Base-by-base conservation (phyloP, 257 asterid species). In the Plantago elongata region DNA sequence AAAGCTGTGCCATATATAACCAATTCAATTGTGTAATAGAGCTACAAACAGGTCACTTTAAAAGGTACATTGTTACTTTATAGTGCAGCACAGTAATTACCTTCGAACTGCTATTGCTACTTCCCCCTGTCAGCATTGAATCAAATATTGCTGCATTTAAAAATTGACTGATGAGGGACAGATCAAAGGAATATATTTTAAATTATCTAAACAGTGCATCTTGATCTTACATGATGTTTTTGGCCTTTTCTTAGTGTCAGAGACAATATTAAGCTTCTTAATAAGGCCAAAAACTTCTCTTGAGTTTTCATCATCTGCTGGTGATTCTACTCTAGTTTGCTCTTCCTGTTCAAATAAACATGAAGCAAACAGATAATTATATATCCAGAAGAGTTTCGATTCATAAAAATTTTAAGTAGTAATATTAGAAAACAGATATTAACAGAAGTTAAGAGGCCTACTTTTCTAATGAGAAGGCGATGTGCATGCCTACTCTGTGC, bases 241-340 rank as follows among this genome's bases (percentile, higher is more conserved):
- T 51, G 89, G 82, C 69, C 78, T 89, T 79, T 72, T 89, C 79
- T 81, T 89, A 55, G 61, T 79, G 37, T 75, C 88, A 7, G 95
- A 74, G 64, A 68, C 84, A 55, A 82, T 79, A 76, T 92, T 85
- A 55, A 86, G 83, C 68, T 87, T 92, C 87, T 84, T 92, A 60
- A 92, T 84, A 45, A 86, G 95, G 46, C 94, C 94, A 80, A 87
- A 86, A 60, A 92, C 82, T 85, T 87, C 93, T 67, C 80, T 80
- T 71, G 95, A 89, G 61, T 67, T 82, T 64, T 83, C 99, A 74
- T 92, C 95, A 65, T 81, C 95, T 52, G 75, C 81, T 55, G 93
- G 89, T 65, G 91, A 74, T 38, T 62, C 77, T 57, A 76, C n/a
- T 47, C 78, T 48, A 16, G 75, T 60, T 69, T 69, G 75, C 74